These are phyloP conservation scores for Oryza glaberrima DNA, from an alignment of 176 grass and related monocot genomes.

Conservation along the genomic window DNA sequence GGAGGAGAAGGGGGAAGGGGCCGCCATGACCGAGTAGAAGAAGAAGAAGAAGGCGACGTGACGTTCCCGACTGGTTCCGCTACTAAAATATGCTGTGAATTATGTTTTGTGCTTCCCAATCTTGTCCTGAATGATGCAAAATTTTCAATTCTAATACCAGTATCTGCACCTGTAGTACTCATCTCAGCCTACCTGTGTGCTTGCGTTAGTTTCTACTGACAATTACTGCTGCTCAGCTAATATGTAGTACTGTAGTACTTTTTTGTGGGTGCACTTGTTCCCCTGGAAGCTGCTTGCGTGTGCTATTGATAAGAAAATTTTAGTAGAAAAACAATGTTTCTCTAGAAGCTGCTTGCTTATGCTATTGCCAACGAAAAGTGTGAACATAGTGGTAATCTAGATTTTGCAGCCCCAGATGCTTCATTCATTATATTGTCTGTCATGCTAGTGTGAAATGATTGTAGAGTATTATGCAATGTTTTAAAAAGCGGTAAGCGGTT, in stretches of 20 bases:
- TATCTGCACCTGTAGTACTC: conserved; percentile 9
- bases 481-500: too few species aligned
- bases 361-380: neutral
- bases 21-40: conserved; percentile 44
- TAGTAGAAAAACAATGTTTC: neutral
- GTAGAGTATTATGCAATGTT: neutral
- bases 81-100: conserved; percentile 46
- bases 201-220: conserved; percentile 6
- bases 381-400: neutral
- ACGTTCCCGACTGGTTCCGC: neutral
- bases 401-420: neutral
- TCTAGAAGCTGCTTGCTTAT: conserved; percentile 25
- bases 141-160: conserved; percentile 33
- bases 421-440: conserved; percentile 9
- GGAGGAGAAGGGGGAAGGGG: conserved; percentile 41
- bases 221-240: neutral
- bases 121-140: conserved; percentile 48
- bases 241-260: conserved; percentile 14
- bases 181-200: neutral
- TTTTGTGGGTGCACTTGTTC: neutral
- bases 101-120: conserved; percentile 2
- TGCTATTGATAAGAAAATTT: neutral
- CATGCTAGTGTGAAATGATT: neutral
- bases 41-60: neutral
- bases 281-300: conserved; percentile 19